Conservation (phyloP, 2,329 filamentous ascomycete genomes). For the Tetracladium maxilliforme region DNA sequence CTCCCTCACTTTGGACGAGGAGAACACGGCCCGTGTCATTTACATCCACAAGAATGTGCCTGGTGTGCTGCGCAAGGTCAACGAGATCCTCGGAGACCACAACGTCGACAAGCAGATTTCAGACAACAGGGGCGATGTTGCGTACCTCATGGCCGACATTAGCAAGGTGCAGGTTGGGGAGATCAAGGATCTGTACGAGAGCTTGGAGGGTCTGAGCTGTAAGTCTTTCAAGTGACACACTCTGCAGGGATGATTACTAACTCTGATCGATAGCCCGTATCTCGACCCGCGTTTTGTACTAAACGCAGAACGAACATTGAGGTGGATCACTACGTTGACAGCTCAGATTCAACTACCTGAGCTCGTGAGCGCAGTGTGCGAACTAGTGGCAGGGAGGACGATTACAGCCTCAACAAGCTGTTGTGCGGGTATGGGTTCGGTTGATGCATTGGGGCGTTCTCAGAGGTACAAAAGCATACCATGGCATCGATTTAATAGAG, state of each 20-base stretch:
- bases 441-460: too few relatives aligned
- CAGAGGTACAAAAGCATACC: too few relatives aligned
- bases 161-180: slow-evolving; percentile 69
- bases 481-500: too few relatives aligned
- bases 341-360: too few relatives aligned
- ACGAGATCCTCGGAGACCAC: slow-evolving; percentile 85
- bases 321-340: too few relatives aligned
- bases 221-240: slow-evolving; percentile 20
- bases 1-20: slow-evolving; percentile 79
- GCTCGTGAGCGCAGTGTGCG: too few relatives aligned
- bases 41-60: slow-evolving; percentile 96
- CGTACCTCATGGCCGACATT: slow-evolving; percentile 96
- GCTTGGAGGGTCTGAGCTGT: slow-evolving; percentile 69
- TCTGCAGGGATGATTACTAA: slow-evolving; percentile 4
- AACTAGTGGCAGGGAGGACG: too few relatives aligned
- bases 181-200: slow-evolving; percentile 75
- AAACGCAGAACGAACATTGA: too few relatives aligned
- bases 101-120: slow-evolving; percentile 99
- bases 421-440: too few relatives aligned
- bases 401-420: too few relatives aligned
- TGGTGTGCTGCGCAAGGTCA: slow-evolving; percentile 87
- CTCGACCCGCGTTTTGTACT: slow-evolving; percentile 20
- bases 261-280: slow-evolving; percentile 17
- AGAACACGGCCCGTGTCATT: slow-evolving; percentile 80
- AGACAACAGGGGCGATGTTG: slow-evolving; percentile 85